Percentiles rank a stretch among this genome's conserved stretches.
These are phyloP conservation scores for Brettanomyces nanus DNA, from an alignment of 805 yeast genomes.

Conservation along the genomic window DNA sequence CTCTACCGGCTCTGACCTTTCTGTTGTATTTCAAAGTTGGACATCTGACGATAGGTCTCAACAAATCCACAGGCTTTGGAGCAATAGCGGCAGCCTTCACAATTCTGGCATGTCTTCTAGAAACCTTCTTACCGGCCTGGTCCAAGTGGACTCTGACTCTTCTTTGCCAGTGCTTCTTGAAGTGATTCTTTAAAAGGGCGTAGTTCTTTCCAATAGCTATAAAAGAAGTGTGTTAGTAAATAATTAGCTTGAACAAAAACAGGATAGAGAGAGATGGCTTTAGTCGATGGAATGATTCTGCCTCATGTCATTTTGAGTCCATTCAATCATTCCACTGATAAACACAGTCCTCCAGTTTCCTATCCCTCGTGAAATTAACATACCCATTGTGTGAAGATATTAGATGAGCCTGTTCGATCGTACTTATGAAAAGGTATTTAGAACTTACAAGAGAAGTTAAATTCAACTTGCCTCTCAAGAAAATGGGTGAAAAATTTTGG, in stretches of 20 bases:
- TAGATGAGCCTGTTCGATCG: constrained; percentile 1
- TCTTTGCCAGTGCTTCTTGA: constrained; percentile 99
- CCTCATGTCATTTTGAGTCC: no score
- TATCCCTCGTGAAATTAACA: no score
- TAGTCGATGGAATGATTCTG: no score
- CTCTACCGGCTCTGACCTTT: constrained; percentile 99
- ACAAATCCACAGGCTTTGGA: constrained; percentile 94
- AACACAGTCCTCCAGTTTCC: no score
- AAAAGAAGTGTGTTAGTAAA: constrained; percentile 17
- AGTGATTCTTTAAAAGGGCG: constrained; percentile 98
- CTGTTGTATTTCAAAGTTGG: constrained; percentile 99
- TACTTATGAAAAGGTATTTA: not conserved
- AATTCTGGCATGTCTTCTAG: constrained; percentile 93
- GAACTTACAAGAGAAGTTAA: not conserved
- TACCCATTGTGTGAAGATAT: constrained; percentile 31
- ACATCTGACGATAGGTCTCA: constrained; percentile 97
- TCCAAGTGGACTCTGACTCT: constrained; percentile 99
- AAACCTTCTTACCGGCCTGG: constrained; percentile 99
- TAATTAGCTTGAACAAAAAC: no score
- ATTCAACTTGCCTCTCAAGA: no score
- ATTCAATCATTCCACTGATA: no score
- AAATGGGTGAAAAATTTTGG: not conserved
- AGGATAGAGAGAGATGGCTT: no score
- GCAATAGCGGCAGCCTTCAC: constrained; percentile 90
- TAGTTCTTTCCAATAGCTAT: constrained; percentile 97